phyloP scores from a whole-genome alignment of 2,329 filamentous ascomycete species.

The Magnaporthiopsis poae region DNA sequence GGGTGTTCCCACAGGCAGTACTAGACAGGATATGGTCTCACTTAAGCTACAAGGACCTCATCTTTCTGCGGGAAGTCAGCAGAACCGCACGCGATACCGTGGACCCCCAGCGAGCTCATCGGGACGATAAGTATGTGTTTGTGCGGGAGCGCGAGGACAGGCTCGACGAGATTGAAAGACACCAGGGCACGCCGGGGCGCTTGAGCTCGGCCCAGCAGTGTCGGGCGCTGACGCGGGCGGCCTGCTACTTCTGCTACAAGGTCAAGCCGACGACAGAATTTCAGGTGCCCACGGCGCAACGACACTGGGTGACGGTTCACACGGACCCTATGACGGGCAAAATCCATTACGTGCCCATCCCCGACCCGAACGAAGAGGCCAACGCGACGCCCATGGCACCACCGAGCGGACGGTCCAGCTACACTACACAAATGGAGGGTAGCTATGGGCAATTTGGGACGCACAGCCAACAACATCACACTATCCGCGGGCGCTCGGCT shows the following conservation, averaged over 20 bases:
- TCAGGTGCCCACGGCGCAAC: conserved; percentile 9
- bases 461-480: not conserved
- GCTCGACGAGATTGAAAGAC: not conserved
- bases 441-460: not conserved
- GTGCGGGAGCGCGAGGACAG: conserved; percentile 1
- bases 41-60: conserved; percentile 3
- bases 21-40: not conserved
- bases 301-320: not conserved
- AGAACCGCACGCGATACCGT: not conserved
- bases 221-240: not conserved
- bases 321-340: not conserved
- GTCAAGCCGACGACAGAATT: conserved; percentile 12
- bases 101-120: not conserved
- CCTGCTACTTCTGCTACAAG: conserved; percentile 17
- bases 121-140: conserved; percentile 1
- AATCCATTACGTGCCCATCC: conserved; percentile 12
- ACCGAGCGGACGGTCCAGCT: conserved; percentile 8
- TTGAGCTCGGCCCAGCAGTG: not conserved
- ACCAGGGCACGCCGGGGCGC: not conserved
- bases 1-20: not conserved
- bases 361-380: conserved; percentile 2
- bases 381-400: not conserved
- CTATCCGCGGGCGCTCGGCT: not conserved
- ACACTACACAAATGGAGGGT: not conserved
- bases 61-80: conserved; percentile 7